phyloP scores from a whole-genome alignment of 176 grass and related monocot species.

The maize (Zea mays) region Zm-B73-REFERENCE-NAM-5.0 NC_050102.1:2016501-2017000 shows the following conservation, averaged over 20 bases:
- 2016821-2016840: conserved; percentile 54
- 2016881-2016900: no score
- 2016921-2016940: no score
- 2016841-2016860: background rate
- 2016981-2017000: background rate
- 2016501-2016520: background rate
- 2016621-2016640: no score
- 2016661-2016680: background rate
- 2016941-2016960: no score
- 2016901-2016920: no score
- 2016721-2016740: conserved; percentile 55
- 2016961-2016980: no score
- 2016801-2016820: conserved; percentile 43
- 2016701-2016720: conserved; percentile 10
- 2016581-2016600: background rate
- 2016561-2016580: conserved; percentile 16
- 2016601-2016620: background rate
- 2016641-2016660: no score
- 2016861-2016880: no score
- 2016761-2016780: conserved; percentile 56
- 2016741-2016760: conserved; percentile 51
- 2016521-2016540: no score
- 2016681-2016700: background rate
- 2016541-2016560: background rate
- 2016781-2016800: conserved; percentile 41